Percentiles rank a stretch among this genome's conserved stretches.
phyloP scores from a whole-genome alignment of 2,329 filamentous ascomycete genomes.

The Biscogniauxia mediterranea region DNA sequence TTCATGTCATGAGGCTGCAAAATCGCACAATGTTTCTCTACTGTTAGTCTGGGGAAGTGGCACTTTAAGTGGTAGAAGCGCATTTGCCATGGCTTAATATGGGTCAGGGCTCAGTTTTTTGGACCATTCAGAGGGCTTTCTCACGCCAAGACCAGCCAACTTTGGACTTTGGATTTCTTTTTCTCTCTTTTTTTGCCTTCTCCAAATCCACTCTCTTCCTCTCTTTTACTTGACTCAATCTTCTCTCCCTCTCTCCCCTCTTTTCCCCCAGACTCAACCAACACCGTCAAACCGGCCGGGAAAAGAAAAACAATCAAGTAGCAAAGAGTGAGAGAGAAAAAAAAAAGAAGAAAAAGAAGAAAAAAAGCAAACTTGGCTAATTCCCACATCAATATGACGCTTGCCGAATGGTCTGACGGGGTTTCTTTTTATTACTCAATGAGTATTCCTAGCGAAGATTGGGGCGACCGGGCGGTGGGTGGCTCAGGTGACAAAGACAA shows the following conservation, averaged over 20 bases:
- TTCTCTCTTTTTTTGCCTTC: conserved; percentile 1
- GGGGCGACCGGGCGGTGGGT: conserved; percentile 7
- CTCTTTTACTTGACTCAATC: neutral
- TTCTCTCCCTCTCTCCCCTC: too few species aligned
- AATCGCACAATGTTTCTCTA: conserved; percentile 12
- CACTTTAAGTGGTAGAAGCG: neutral
- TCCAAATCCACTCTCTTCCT: neutral
- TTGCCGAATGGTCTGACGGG: conserved; percentile 22
- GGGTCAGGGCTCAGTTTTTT: neutral
- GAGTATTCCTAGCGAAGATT: conserved; percentile 32
- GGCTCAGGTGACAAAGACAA: conserved; percentile 39
- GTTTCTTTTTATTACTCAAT: conserved; percentile 39
- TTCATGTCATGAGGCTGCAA: conserved; percentile 13
- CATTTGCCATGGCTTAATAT: neutral
- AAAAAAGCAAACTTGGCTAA: neutral
- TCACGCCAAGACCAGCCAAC: conserved; percentile 3
- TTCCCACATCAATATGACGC: conserved; percentile 19
- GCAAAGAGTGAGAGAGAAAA: neutral
- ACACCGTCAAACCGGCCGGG: neutral
- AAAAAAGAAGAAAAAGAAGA: conserved; percentile 9
- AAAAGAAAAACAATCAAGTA: conserved; percentile 4
- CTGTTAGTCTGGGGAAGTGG: conserved; percentile 8
- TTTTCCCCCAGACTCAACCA: neutral
- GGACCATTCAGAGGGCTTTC: neutral
- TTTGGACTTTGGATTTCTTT: conserved; percentile 1